A percentile compares a stretch with the other conserved stretches of the same genome.
phyloP scores from a whole-genome alignment of 106 monocot species.

The Narthecium ossifragum region DNA sequence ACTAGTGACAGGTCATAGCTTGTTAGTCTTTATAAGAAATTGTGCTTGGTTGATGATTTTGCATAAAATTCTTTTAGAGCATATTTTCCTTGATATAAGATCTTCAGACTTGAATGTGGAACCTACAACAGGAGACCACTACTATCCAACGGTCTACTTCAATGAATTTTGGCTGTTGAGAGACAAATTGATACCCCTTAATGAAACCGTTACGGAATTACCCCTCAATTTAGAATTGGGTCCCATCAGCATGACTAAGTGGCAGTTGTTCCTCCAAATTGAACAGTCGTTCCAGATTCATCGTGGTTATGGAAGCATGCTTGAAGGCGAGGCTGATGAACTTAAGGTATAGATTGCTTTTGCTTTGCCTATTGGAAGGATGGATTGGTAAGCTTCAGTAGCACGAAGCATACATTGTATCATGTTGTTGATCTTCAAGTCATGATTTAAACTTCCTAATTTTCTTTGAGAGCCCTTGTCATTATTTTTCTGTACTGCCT shows the following conservation, averaged over 20 bases:
- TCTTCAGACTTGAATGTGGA: slow-evolving; percentile 74
- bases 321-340: slow-evolving; percentile 96
- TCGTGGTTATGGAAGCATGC: slow-evolving; percentile 92
- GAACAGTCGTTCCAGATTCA: slow-evolving; percentile 96
- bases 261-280: slow-evolving; percentile 90
- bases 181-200: slow-evolving; percentile 78
- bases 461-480: too few relatives aligned
- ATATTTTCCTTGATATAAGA: slow-evolving; percentile 43
- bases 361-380: too few relatives aligned
- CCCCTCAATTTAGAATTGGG: slow-evolving; percentile 72
- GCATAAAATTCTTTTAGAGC: too few relatives aligned
- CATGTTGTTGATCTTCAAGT: too few relatives aligned
- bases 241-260: slow-evolving; percentile 89
- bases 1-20: too few relatives aligned
- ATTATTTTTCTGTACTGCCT: too few relatives aligned
- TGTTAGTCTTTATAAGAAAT: too few relatives aligned
- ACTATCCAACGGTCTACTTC: slow-evolving; percentile 82
- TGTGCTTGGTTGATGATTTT: too few relatives aligned
- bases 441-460: too few relatives aligned
- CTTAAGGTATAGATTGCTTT: slow-evolving; percentile 81
- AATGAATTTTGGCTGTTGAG: slow-evolving; percentile 97
- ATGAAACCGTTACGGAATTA: slow-evolving; percentile 69
- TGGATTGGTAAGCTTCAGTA: too few relatives aligned
- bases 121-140: slow-evolving; percentile 43
- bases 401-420: too few relatives aligned